These are phyloP conservation scores for Cinnamomum chago DNA, from an alignment of 164 flowering plant species.

Conservation along the genomic window DNA sequence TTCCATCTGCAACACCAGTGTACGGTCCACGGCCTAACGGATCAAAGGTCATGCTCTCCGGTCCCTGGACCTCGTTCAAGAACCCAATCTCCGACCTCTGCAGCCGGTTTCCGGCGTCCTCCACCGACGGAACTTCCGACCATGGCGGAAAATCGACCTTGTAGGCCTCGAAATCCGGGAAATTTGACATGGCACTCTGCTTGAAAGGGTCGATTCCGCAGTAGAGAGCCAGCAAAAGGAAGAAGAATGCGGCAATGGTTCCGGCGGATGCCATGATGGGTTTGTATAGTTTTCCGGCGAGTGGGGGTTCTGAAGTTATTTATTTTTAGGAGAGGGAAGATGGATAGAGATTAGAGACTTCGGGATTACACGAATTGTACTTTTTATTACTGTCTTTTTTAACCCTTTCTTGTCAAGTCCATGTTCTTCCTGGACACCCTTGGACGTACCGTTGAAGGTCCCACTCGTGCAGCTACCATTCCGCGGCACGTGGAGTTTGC, in stretches of 20 bases:
- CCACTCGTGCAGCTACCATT: no score
- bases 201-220: slow-evolving; percentile 67
- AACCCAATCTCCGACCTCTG: slow-evolving; percentile 71
- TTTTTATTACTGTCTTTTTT: no score
- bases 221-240: slow-evolving; percentile 57
- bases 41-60: slow-evolving; percentile 82
- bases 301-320: no score
- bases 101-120: slow-evolving; percentile 46
- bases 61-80: slow-evolving; percentile 69
- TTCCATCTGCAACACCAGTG: slow-evolving; percentile 86
- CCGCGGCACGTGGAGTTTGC: no score
- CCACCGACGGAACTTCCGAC: slow-evolving; percentile 42
- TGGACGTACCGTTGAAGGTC: no score
- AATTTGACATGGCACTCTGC: slow-evolving; percentile 56
- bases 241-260: slow-evolving; percentile 21
- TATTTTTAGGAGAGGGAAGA: no score
- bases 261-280: slow-evolving; percentile 10
- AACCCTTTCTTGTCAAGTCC: no score
- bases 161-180: slow-evolving; percentile 57
- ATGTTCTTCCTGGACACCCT: no score
- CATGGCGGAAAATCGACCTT: slow-evolving; percentile 46
- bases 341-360: no score
- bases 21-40: slow-evolving; percentile 81
- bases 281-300: background rate
- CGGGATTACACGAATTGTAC: no score